Percentiles rank a stretch among this genome's conserved stretches.
Conservation (phyloP, 352 stramenopile species). For the Globisporangium cylindrosporum region DNA sequence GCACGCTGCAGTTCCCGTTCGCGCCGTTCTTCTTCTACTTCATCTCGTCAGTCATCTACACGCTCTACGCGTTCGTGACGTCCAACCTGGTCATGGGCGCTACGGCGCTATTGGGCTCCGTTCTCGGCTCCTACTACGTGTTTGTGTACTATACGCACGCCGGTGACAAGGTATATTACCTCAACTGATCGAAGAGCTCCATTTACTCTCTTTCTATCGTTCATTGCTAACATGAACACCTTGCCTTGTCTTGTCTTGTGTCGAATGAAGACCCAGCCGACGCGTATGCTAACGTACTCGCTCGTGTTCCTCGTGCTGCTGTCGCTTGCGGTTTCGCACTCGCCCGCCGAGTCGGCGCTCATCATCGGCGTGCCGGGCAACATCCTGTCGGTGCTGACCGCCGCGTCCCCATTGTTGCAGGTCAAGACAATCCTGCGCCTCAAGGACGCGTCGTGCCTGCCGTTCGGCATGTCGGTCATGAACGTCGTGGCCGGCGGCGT, state of each 20-base stretch:
- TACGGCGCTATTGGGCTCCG: conserved; percentile 50
- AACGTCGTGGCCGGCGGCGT: conserved; percentile 62
- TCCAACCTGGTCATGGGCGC: conserved; percentile 54
- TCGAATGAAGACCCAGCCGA: conserved; percentile 23
- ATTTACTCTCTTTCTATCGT: neutral
- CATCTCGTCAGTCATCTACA: conserved; percentile 80
- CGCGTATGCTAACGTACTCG: conserved; percentile 43
- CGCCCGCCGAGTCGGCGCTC: conserved; percentile 51
- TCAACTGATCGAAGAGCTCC: neutral
- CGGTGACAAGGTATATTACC: conserved; percentile 26
- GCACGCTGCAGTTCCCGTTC: conserved; percentile 76
- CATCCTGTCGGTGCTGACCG: conserved; percentile 68
- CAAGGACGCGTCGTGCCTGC: conserved; percentile 66
- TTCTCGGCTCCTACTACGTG: conserved; percentile 72
- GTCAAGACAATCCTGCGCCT: conserved; percentile 59
- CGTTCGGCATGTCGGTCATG: conserved; percentile 79
- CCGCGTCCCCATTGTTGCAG: conserved; percentile 65
- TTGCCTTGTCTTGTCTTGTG: neutral
- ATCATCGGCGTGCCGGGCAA: conserved; percentile 75
- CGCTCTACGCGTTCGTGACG: conserved; percentile 67
- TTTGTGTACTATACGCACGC: conserved; percentile 63
- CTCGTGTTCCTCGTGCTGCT: conserved; percentile 52
- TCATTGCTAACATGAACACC: neutral
- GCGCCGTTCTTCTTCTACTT: conserved; percentile 86
- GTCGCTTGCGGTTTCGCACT: conserved; percentile 40